Conservation (phyloP, 2,329 filamentous ascomycete genomes). For the Fusarium sp. region DNA sequence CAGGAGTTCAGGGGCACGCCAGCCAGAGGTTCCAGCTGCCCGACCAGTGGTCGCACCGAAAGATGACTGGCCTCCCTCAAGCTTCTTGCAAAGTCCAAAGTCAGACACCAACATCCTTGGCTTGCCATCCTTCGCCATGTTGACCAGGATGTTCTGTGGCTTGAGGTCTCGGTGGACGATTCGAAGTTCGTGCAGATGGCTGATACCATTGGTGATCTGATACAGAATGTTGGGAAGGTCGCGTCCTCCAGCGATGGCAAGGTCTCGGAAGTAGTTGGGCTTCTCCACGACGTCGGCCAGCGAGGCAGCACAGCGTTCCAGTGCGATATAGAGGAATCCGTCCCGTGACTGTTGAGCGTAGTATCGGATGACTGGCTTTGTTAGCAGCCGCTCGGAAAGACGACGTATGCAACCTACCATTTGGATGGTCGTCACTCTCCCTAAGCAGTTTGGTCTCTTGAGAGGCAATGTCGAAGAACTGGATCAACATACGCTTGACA, state of each 20-base stretch:
- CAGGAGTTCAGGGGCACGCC: conserved; percentile 94
- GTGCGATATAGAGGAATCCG: conserved; percentile 94
- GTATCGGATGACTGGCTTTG: conserved; percentile 84
- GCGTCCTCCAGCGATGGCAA: conserved; percentile 78
- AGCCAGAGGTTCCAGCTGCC: conserved; percentile 92
- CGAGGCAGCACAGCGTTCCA: conserved; percentile 94
- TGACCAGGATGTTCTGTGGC: conserved; percentile 95
- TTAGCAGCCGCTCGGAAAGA: conserved; percentile 16
- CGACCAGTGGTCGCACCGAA: conserved; percentile 95
- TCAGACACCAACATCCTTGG: conserved; percentile 95
- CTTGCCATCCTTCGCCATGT: conserved; percentile 74
- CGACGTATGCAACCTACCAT: conserved; percentile 62
- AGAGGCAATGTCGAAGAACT: conserved; percentile 95
- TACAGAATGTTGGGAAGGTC: conserved; percentile 85
- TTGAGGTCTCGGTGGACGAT: conserved; percentile 98
- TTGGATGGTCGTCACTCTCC: conserved; percentile 94
- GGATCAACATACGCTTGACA: conserved; percentile 95
- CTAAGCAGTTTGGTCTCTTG: conserved; percentile 92
- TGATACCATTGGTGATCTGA: conserved; percentile 90
- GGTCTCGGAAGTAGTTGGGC: conserved; percentile 71
- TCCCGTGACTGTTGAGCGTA: conserved; percentile 90
- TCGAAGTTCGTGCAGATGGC: conserved; percentile 88
- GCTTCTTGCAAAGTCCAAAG: conserved; percentile 96
- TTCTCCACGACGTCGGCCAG: conserved; percentile 91
- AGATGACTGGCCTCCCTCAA: conserved; percentile 93